Conservation (phyloP, 257 asterid genomes). For the Solanum commersonii region DNA sequence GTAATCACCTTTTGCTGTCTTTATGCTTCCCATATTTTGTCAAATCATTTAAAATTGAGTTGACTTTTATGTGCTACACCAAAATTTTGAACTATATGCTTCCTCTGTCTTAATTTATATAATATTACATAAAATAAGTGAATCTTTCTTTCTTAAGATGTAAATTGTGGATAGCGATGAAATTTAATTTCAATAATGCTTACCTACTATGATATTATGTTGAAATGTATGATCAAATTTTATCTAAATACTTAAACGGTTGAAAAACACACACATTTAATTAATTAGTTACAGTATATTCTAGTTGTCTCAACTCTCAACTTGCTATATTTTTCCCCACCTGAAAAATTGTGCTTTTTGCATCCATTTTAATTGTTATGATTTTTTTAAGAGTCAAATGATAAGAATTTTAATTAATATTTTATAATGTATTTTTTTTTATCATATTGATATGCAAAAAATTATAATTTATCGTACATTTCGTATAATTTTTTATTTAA, state of each 20-base stretch:
- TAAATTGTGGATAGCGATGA: neutral
- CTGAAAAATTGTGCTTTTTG: neutral
- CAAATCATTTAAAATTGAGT: neutral
- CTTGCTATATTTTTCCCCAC: neutral
- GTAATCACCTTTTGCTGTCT: neutral
- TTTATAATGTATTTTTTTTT: no score
- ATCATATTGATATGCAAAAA: no score
- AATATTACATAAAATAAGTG: no score
- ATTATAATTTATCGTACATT: fast-evolving
- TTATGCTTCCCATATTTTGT: neutral
- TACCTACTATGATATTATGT: fast-evolving
- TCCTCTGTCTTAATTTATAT: no score
- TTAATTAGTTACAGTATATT: no score
- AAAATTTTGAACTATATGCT: neutral
- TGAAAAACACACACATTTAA: neutral
- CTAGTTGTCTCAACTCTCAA: neutral
- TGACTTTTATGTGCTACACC: neutral
- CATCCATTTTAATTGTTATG: no score
- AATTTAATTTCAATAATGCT: neutral
- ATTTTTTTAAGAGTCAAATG: no score
- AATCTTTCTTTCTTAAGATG: no score
- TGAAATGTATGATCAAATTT: neutral
- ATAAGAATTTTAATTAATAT: no score
- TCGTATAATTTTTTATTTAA: no score
- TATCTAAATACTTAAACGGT: neutral